Conservation (phyloP, 371 early-diverging fungal genomes). For the Mortierella sp. region DNA sequence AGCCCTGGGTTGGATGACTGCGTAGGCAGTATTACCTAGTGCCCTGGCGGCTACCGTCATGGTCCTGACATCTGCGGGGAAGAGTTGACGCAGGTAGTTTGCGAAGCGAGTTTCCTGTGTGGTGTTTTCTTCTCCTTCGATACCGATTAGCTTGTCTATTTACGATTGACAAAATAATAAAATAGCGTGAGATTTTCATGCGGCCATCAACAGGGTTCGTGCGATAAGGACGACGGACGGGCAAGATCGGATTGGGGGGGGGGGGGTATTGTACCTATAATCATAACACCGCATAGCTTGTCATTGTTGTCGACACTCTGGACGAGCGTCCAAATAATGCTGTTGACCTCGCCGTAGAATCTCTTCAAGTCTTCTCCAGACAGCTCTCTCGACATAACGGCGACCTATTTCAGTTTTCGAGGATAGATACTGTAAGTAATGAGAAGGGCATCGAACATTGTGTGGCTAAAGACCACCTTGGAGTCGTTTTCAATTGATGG, state of each 20-base stretch:
- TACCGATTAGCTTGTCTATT: constrained; percentile 88
- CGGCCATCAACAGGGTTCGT: neutral
- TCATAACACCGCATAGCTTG: constrained; percentile 77
- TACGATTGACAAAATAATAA: neutral
- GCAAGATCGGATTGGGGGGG: neutral
- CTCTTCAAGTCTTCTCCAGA: constrained; percentile 54
- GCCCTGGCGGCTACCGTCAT: constrained; percentile 89
- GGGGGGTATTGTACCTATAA: constrained; percentile 64
- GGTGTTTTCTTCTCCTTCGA: constrained; percentile 91
- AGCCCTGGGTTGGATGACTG: neutral
- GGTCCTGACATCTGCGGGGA: constrained; percentile 90
- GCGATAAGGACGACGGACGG: neutral
- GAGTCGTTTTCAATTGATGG: neutral
- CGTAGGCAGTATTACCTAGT: constrained; percentile 64
- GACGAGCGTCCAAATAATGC: constrained; percentile 76
- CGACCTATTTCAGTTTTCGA: constrained; percentile 32
- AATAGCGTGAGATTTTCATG: neutral
- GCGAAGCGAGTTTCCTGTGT: constrained; percentile 86
- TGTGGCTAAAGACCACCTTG: neutral
- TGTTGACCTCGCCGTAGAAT: constrained; percentile 69
- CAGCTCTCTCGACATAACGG: constrained; percentile 52
- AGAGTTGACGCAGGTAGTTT: constrained; percentile 87
- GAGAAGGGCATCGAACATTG: neutral
- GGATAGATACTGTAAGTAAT: neutral
- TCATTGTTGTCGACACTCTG: constrained; percentile 70